phyloP scores from a whole-genome alignment of 139 green algal genomes.

The Chlorella sp. region DNA sequence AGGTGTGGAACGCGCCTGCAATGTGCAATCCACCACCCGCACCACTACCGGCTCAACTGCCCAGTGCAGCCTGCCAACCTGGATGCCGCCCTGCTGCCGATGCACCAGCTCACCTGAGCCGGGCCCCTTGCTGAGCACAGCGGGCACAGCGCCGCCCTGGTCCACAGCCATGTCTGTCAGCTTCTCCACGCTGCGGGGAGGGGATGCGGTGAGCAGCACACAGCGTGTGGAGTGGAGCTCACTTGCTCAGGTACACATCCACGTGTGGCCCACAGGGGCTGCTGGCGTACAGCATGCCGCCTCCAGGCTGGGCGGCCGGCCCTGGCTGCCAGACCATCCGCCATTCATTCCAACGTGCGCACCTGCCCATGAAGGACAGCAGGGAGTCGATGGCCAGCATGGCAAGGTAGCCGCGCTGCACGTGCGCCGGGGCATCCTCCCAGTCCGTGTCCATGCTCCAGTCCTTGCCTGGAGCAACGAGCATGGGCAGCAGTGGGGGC shows the following conservation, averaged over 20 bases:
- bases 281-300: too few relatives aligned
- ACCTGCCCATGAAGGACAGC: conserved; percentile 54
- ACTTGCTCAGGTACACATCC: too few relatives aligned
- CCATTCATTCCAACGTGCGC: too few relatives aligned
- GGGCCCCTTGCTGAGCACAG: background rate
- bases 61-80: too few relatives aligned
- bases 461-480: conserved; percentile 46
- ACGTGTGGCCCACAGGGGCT: too few relatives aligned
- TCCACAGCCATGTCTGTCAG: conserved; percentile 60
- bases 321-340: too few relatives aligned
- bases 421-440: conserved; percentile 25
- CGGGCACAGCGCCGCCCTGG: conserved; percentile 7
- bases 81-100: too few relatives aligned
- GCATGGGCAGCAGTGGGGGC: background rate
- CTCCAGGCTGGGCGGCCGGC: too few relatives aligned
- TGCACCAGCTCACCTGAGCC: background rate
- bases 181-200: conserved; percentile 49
- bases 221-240: too few relatives aligned
- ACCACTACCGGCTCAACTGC: too few relatives aligned
- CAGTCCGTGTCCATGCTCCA: conserved; percentile 55
- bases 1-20: background rate
- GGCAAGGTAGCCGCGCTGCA: conserved; percentile 52
- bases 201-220: too few relatives aligned
- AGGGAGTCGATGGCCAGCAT: conserved; percentile 70
- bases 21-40: background rate